Base-by-base conservation (phyloP, 805 yeast species). In the Priceomyces medius region DNA sequence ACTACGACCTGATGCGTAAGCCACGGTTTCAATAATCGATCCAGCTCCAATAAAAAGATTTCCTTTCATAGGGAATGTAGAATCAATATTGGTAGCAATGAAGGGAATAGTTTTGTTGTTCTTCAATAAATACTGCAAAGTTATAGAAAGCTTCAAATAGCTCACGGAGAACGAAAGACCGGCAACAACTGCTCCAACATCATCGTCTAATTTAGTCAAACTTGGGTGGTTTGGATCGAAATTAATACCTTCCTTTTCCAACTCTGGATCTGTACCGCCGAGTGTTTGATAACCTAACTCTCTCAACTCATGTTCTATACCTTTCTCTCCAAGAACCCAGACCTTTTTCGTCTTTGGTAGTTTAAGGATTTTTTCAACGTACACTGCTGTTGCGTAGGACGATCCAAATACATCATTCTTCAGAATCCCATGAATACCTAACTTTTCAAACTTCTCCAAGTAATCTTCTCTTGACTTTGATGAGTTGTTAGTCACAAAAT, bases 401-500 rank as follows among this genome's bases (percentile, higher is more conserved):
- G 95, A 85, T 6, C 97, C 95, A 58, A 93, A 90, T 14, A 93
- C 81, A 59, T 91, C 96, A 26, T 79, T 81, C 48, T 70, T 66
- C 18, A 63, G 56, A 20, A 73, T 68, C 2, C 66, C 68, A 2
- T 79, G 76, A 35, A 82, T 81, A 5, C 75, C 75, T 13, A 71
- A 49, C 41, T 81, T 79, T 12, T 68, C 74, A 59, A 93, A 88
- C 65, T 93, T 93, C 49, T 70, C 63, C 21, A 85, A 75, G 61
- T 93, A 93, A 31, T 83, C 83, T 24, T 68, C 64, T 46, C 99
- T 73, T 2, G 97, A 85, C 60, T 93, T 91, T 21, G 97, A 88
- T 16, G 97, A 88, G 67, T 93, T 93, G 71, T 93, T 93, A 34
- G 99, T 90, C 20, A 93, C 99, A 66, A 93, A 93, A 33, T 90